Evolutionary conservation across 2,329 filamentous ascomycete species (phyloP).

Genomic region (Stemphylium beticola): DNA sequence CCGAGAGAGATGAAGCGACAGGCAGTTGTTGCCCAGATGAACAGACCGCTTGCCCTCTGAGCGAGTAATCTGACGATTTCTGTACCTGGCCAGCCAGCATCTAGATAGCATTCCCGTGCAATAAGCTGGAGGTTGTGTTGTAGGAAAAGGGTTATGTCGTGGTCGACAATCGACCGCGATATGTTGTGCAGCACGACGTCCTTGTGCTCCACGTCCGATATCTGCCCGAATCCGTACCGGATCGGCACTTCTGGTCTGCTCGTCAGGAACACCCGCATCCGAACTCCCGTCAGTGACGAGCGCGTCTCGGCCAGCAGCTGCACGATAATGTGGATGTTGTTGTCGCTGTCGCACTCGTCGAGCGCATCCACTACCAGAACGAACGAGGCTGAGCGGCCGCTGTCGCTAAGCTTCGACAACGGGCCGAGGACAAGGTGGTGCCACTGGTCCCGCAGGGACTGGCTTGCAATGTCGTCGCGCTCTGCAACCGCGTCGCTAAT

Average conservation of each 20-base stretch:
- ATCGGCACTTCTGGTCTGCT: slow-evolving; percentile 27
- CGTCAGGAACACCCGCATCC: slow-evolving; percentile 25
- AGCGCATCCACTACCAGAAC: slow-evolving; percentile 36
- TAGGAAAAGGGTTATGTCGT: slow-evolving; percentile 23
- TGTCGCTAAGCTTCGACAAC: slow-evolving; percentile 3
- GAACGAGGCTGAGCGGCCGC: neutral
- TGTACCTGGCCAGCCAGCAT: slow-evolving; percentile 22
- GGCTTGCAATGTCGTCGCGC: slow-evolving; percentile 9
- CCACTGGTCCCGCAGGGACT: slow-evolving; percentile 26
- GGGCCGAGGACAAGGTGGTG: slow-evolving; percentile 22
- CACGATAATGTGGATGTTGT: slow-evolving; percentile 17
- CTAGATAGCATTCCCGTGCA: neutral
- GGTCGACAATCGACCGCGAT: slow-evolving; percentile 15
- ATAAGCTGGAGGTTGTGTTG: slow-evolving; percentile 10
- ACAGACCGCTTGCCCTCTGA: too few relatives aligned
- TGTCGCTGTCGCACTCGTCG: slow-evolving; percentile 39
- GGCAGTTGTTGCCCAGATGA: too few relatives aligned
- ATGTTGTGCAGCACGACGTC: slow-evolving; percentile 25
- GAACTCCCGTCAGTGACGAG: neutral
- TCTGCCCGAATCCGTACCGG: slow-evolving; percentile 15
- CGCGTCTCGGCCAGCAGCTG: slow-evolving; percentile 15
- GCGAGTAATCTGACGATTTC: too few relatives aligned
- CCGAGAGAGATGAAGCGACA: too few relatives aligned
- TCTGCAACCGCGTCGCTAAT: slow-evolving; percentile 17
- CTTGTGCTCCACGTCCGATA: slow-evolving; percentile 7